phyloP scores from a whole-genome alignment of 2,329 filamentous ascomycete species.

The Ophiocordyceps australis region DNA sequence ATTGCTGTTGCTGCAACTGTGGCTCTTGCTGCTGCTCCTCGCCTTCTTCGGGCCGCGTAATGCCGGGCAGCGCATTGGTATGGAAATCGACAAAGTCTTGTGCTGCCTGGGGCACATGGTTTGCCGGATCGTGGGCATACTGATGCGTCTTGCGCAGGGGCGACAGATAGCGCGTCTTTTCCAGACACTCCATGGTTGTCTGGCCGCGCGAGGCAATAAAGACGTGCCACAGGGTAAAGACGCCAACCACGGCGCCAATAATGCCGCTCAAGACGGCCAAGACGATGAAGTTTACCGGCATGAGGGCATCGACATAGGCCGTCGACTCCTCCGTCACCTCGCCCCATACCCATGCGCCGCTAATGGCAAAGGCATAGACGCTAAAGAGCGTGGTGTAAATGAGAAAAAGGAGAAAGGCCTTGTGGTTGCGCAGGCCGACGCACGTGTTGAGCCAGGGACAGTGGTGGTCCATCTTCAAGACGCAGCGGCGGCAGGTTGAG shows the following conservation, averaged over 20 bases:
- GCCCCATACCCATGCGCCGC: slow-evolving; percentile 65
- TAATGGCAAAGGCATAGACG: slow-evolving; percentile 61
- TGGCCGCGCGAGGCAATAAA: slow-evolving; percentile 60
- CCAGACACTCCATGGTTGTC: slow-evolving; percentile 90
- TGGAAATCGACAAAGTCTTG: slow-evolving; percentile 69
- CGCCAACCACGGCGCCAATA: slow-evolving; percentile 73
- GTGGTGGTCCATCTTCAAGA: slow-evolving; percentile 99
- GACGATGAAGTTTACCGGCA: slow-evolving; percentile 84
- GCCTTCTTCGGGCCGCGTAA: slow-evolving; percentile 68
- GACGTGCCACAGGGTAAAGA: slow-evolving; percentile 87
- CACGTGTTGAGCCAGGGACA: slow-evolving; percentile 97
- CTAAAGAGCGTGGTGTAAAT: slow-evolving; percentile 80
- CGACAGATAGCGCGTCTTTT: slow-evolving; percentile 86
- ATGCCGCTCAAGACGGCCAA: slow-evolving; percentile 77
- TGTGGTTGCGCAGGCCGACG: slow-evolving; percentile 87
- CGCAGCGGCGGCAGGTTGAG: slow-evolving; percentile 82
- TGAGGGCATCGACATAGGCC: slow-evolving; percentile 53
- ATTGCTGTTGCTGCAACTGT: slow-evolving; percentile 8
- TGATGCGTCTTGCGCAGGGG: slow-evolving; percentile 55
- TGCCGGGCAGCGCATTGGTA: slow-evolving; percentile 61
- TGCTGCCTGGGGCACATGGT: slow-evolving; percentile 31
- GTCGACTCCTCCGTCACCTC: slow-evolving; percentile 58
- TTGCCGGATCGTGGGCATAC: slow-evolving; percentile 35
- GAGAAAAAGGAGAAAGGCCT: slow-evolving; percentile 83
- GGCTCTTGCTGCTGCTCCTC: slow-evolving; percentile 32